A percentile compares a stretch with the other conserved stretches of the same genome.
phyloP scores from a whole-genome alignment of 2,329 filamentous ascomycete species.

The Leptodontidium sp. region DNA sequence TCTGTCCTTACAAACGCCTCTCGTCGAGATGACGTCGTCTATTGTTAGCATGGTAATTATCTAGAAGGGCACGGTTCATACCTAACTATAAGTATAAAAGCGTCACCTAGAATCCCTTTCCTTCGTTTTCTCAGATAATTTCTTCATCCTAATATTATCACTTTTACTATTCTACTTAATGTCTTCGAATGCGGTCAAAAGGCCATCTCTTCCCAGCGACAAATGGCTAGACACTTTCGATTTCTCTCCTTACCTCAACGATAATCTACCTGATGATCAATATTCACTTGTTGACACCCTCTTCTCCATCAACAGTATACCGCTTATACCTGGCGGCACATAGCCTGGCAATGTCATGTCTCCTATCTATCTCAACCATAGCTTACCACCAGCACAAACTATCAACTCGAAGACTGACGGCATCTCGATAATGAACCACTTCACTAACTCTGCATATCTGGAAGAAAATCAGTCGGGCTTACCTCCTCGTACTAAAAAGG shows the following conservation, averaged over 20 bases:
- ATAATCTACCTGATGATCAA: neutral
- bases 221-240: slow-evolving; percentile 3
- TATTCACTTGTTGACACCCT: neutral
- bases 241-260: neutral
- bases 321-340: slow-evolving; percentile 7
- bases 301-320: neutral
- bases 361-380: slow-evolving; percentile 8
- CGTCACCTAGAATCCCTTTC: neutral
- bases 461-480: neutral
- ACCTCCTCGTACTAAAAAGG: slow-evolving; percentile 2
- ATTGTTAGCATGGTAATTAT: neutral
- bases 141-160: neutral
- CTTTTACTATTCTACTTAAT: neutral
- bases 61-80: neutral
- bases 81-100: neutral
- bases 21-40: neutral
- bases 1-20: neutral
- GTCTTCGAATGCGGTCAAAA: slow-evolving; percentile 2
- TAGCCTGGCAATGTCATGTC: neutral
- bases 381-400: neutral
- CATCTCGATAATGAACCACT: slow-evolving; percentile 2
- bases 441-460: slow-evolving; percentile 5
- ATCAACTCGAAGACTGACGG: neutral
- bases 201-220: neutral
- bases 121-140: neutral